Evolutionary conservation across 2,329 filamentous ascomycete species (phyloP).

Genomic region (Colletotrichum eleusines): DNA sequence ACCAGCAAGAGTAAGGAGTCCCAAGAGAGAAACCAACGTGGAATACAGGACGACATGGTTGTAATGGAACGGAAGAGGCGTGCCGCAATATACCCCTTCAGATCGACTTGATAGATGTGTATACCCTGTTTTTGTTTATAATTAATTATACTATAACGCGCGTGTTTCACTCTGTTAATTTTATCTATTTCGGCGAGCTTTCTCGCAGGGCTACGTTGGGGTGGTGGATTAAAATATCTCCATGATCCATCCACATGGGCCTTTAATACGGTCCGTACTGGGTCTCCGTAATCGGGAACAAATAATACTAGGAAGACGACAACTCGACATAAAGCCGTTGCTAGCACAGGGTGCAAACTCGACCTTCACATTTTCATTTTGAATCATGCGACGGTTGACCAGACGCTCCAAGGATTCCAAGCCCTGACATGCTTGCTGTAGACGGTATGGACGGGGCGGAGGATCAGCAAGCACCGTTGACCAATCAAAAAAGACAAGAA

Average conservation of each 20-base stretch:
- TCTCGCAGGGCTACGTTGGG: background rate
- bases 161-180: background rate
- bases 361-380: background rate
- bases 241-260: background rate
- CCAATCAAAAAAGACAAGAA: background rate
- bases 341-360: background rate
- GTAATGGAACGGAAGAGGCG: background rate
- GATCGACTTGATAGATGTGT: background rate
- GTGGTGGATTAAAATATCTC: too few relatives aligned
- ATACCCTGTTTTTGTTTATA: background rate
- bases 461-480: background rate
- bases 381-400: background rate
- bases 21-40: constrained; percentile 12
- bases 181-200: background rate
- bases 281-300: too few relatives aligned
- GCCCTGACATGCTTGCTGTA: too few relatives aligned
- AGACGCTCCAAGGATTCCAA: background rate
- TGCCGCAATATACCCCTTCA: background rate
- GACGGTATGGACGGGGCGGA: background rate
- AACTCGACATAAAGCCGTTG: background rate
- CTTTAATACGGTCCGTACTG: background rate
- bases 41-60: constrained; percentile 29
- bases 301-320: too few relatives aligned
- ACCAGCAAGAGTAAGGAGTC: constrained; percentile 5
- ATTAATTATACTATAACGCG: background rate